Evolutionary conservation across 139 green algal species (phyloP), one percentile per base, ranked within the genome.

Genomic region (Marvania coccoides): DNA sequence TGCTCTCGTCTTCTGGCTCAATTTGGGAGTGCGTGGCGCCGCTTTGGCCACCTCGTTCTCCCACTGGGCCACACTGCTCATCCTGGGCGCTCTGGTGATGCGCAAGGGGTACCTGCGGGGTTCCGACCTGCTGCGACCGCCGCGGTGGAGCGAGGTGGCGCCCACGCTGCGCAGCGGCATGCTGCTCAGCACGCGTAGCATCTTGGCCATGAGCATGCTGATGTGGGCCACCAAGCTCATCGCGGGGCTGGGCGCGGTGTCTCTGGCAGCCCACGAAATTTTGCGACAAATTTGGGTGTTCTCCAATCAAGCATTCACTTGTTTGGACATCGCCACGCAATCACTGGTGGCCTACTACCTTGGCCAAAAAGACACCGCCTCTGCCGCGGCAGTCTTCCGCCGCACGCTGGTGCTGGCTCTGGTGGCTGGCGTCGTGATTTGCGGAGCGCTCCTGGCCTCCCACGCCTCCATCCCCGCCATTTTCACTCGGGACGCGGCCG

Each of bases 31-130:
- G 30, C 47, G 55, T 14, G 85, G 85, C 7, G 85, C 85, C 4
- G 85, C 79, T 5, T 46, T 85, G 34, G 86, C 85, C 3, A 91
- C 85, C 15, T 77, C 84, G 8, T 69, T 81, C 3, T 84, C 81
- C 19, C 79, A 88, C 63, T 85, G 76, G 45, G 54, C 72, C 19
- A 73, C 71, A 3, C 63, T 70, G 3, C 56, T 15, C 26, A 65
- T 71, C 59, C 66, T 85, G 24, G 24, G 76, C 51, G 73, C 45
- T 29, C 58, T 58, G 14, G 40, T 85, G 29, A 48, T 73, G 14
- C 15, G 56, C 15, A 63, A 62, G 15, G 61, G 59, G 0, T 61
- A 74, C 35, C 36, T 74, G 7, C 47, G 51, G 57, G 4, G 45
- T 10, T 8, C 36, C 31, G 71, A 78, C 69, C 47, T 78, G 65